A percentile compares a stretch with the other conserved stretches of the same genome.
These are phyloP conservation scores for Ogataea chonburiensis DNA, from an alignment of 805 yeast genomes.

Conservation along the genomic window DNA sequence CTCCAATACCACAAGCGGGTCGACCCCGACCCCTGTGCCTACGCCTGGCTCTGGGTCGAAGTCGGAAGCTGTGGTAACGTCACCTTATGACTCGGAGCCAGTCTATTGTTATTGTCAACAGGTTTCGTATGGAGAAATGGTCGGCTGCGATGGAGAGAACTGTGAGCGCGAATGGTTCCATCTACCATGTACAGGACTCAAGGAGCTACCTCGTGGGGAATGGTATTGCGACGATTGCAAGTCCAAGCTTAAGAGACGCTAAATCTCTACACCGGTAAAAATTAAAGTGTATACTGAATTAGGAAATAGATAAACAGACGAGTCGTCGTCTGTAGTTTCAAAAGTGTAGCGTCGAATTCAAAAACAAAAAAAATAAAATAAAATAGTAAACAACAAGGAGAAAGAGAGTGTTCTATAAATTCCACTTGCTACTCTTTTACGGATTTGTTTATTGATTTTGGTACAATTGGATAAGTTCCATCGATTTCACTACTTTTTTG, in stretches of 20 bases:
- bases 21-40: constrained; percentile 10
- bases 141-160: constrained; percentile 93
- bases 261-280: constrained; percentile 3
- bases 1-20: constrained; percentile 6
- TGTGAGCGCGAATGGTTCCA: constrained; percentile 97
- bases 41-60: constrained; percentile 13
- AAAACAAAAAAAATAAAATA: constrained; percentile 8
- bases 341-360: constrained; percentile 10
- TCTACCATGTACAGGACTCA: constrained; percentile 85
- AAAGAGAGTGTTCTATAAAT: neutral
- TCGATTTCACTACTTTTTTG: constrained; percentile 1
- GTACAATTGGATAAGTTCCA: constrained; percentile 3
- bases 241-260: constrained; percentile 17
- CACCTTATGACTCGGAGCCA: constrained; percentile 52
- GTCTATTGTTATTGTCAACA: constrained; percentile 95
- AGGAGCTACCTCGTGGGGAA: constrained; percentile 81
- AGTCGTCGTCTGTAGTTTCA: constrained; percentile 18
- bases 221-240: constrained; percentile 77
- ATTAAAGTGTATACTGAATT: neutral
- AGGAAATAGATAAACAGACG: constrained; percentile 20
- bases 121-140: constrained; percentile 98
- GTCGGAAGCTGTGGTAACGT: constrained; percentile 12
- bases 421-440: constrained; percentile 1
- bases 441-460: neutral
- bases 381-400: constrained; percentile 7